Evolutionary conservation across 371 early-diverging fungal species (phyloP), one percentile per base, ranked within the genome.

Genomic region (Dinochytrium kinnereticum): DNA sequence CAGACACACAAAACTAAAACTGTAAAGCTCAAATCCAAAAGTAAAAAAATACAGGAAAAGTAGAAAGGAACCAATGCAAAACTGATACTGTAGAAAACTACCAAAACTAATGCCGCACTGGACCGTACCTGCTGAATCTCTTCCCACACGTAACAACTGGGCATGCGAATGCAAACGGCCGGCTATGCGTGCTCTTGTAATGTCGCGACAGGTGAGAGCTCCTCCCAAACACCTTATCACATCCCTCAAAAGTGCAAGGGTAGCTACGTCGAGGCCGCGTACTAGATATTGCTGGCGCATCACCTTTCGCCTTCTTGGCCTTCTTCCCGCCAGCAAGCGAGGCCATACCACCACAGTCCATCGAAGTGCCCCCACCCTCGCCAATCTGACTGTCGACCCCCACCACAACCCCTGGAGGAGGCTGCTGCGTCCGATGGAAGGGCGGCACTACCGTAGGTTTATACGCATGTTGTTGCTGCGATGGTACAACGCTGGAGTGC

Each of bases 141-240:
- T 61, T 61, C 7, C 19, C 19, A 28, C 64, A 61, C 7, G 64
- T 36, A 26, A 38, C 36, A 7, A 61, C 64, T 17, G 64, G 64
- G 64, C 64, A 61, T 36, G 33, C 28, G 34, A 61, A 61, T 17
- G 64, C 64, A 38, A 31, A 61, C 64, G 64, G 64, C 34, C 38
- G 24, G 36, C 36, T 61, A 38, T 61, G 64, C 64, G 64, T 30
- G 34, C 64, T 61, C 64, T 61, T 61, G 34, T 15, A 61, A 24
- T 61, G 64, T 28, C 64, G 26, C 15, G 64, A 61, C 3, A 61
- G 38, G 34, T 61, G 64, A 13, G 21, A 19, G 17, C 36, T 36
- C 38, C 64, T 61, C 31, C 64, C 64, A 61, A 61, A 61, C 34
- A 2, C 17, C 64, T 61, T 61, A 7, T 7, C 34, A 28, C 64